These are phyloP conservation scores for Saccharomyces uvarum DNA, from an alignment of 1,139 yeast species.

Conservation along the genomic window DNA sequence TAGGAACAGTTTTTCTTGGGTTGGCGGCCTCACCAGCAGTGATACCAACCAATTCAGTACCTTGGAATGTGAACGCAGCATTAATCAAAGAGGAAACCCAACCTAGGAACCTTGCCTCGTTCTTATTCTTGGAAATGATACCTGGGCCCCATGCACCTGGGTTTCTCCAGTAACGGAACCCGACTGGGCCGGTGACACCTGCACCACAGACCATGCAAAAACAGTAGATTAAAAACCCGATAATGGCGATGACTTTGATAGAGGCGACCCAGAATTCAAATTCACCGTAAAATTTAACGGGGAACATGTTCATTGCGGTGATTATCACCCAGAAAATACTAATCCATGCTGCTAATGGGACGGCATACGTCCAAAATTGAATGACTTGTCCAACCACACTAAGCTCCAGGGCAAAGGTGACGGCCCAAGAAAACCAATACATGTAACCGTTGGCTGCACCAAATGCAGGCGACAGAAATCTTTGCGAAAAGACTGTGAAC, in stretches of 20 bases:
- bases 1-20: slow-evolving; percentile 71
- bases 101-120: slow-evolving; percentile 50
- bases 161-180: slow-evolving; percentile 65
- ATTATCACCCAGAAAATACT: slow-evolving; percentile 55
- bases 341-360: slow-evolving; percentile 66
- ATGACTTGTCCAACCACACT: slow-evolving; percentile 74
- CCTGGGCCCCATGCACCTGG: slow-evolving; percentile 58
- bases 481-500: slow-evolving; percentile 47
- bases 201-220: slow-evolving; percentile 70
- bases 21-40: slow-evolving; percentile 74
- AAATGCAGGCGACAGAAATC: slow-evolving; percentile 62
- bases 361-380: slow-evolving; percentile 64
- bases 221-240: slow-evolving; percentile 64
- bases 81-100: slow-evolving; percentile 56
- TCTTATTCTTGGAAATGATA: slow-evolving; percentile 36
- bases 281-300: slow-evolving; percentile 61
- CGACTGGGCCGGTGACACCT: slow-evolving; percentile 58
- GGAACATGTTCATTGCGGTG: slow-evolving; percentile 47
- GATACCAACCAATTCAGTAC: slow-evolving; percentile 67
- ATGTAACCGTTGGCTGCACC: slow-evolving; percentile 80
- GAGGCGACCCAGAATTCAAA: slow-evolving; percentile 63
- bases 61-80: slow-evolving; percentile 73
- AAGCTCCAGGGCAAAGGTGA: slow-evolving; percentile 74
- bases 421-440: slow-evolving; percentile 85
- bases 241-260: slow-evolving; percentile 59